These are phyloP conservation scores for Penicillium bialowiezense DNA, from an alignment of 495 filamentous ascomycete species.

Conservation along the genomic window DNA sequence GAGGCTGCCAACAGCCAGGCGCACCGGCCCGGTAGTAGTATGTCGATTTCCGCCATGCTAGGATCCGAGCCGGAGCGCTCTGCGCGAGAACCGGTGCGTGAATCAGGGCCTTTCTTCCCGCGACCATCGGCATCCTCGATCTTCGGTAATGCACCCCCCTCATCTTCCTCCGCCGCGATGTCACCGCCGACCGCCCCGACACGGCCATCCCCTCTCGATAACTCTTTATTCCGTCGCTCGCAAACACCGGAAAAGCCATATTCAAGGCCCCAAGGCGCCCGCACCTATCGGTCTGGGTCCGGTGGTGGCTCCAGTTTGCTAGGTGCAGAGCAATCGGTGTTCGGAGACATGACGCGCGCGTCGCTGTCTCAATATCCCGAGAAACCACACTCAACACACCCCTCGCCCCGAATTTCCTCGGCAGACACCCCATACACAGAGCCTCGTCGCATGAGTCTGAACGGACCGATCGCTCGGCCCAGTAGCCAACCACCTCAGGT, in stretches of 20 bases:
- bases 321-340: slow-evolving; percentile 31
- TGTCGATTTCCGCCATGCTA: slow-evolving; percentile 96
- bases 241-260: slow-evolving; percentile 68
- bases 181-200: slow-evolving; percentile 45
- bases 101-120: slow-evolving; percentile 54
- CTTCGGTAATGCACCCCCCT: slow-evolving; percentile 28
- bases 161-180: slow-evolving; percentile 39
- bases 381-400: slow-evolving; percentile 38
- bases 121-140: slow-evolving; percentile 50
- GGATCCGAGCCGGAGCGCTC: slow-evolving; percentile 55
- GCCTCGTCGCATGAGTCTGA: slow-evolving; percentile 40
- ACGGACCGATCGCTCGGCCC: slow-evolving; percentile 38
- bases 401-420: slow-evolving; percentile 38
- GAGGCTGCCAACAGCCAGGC: slow-evolving; percentile 47
- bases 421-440: slow-evolving; percentile 35
- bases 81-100: slow-evolving; percentile 44
- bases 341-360: slow-evolving; percentile 34
- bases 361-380: slow-evolving; percentile 37
- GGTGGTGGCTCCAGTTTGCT: slow-evolving; percentile 33
- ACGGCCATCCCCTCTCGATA: slow-evolving; percentile 51
- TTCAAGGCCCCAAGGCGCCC: slow-evolving; percentile 29
- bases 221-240: slow-evolving; percentile 61
- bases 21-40: slow-evolving; percentile 68
- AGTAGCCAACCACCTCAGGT: slow-evolving; percentile 45
- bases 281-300: slow-evolving; percentile 45